Conservation (phyloP, 1,284 basidiomycete species). For the Malassezia sympodialis region DNA sequence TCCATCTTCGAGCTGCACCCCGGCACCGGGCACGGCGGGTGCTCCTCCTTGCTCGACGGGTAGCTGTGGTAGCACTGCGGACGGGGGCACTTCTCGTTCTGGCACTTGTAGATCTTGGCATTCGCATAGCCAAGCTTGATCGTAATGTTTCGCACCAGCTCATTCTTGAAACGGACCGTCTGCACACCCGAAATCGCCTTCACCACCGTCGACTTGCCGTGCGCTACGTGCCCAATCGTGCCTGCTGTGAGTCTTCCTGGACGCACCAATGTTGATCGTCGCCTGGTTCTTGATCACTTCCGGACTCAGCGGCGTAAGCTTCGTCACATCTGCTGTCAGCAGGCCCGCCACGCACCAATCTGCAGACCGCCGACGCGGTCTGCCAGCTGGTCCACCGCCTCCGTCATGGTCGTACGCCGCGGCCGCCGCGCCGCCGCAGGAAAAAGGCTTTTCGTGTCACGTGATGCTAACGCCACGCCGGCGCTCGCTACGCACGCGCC, state of each 20-base stretch:
- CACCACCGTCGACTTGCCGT: constrained; percentile 97
- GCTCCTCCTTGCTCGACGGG: constrained; percentile 82
- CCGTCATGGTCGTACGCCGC: constrained; percentile 15
- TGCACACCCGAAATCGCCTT: constrained; percentile 98
- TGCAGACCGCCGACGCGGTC: constrained; percentile 13
- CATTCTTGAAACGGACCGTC: constrained; percentile 98
- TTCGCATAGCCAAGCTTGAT: constrained; percentile 98
- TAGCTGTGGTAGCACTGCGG: constrained; percentile 91
- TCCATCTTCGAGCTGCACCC: constrained; percentile 84
- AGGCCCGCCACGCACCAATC: constrained; percentile 4
- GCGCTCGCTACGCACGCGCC: background rate
- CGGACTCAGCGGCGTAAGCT: constrained; percentile 78
- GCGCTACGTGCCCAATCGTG: constrained; percentile 52
- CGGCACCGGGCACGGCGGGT: constrained; percentile 81
- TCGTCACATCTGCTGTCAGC: constrained; percentile 28
- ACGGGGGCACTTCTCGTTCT: constrained; percentile 79
- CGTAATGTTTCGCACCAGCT: constrained; percentile 75
- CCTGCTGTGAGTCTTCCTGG: constrained; percentile 4
- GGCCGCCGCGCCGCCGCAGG: constrained; percentile 1
- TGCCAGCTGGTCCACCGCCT: constrained; percentile 10
- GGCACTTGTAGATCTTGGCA: constrained; percentile 99
- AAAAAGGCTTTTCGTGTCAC: constrained; percentile 1
- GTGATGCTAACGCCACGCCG: constrained; percentile 4
- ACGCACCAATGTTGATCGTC: constrained; percentile 45
- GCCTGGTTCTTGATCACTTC: constrained; percentile 98